These are phyloP conservation scores for Torulaspora gathmanii DNA, from an alignment of 805 yeast species.

Conservation along the genomic window DNA sequence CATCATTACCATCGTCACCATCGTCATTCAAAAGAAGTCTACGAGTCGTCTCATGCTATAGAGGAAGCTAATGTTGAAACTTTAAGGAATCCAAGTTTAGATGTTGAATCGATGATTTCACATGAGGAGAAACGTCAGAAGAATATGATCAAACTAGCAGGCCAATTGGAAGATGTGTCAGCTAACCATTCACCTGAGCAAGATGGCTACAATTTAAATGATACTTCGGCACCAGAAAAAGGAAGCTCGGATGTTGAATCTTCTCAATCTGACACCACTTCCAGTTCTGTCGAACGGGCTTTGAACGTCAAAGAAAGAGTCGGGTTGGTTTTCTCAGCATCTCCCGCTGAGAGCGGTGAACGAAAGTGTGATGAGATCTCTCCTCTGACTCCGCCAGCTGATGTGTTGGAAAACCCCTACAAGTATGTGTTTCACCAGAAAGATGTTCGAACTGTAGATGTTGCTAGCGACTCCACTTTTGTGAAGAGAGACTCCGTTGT, in stretches of 20 bases:
- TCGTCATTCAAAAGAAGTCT: constrained; percentile 4
- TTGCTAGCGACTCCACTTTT: constrained; percentile 11
- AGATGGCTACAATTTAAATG: not conserved
- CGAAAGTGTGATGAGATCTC: constrained; percentile 15
- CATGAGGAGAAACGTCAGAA: constrained; percentile 16
- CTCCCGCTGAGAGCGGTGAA: constrained; percentile 3
- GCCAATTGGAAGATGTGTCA: constrained; percentile 10
- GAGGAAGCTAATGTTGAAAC: constrained; percentile 2
- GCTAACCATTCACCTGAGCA: constrained; percentile 3
- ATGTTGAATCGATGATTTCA: constrained; percentile 6
- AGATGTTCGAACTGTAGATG: constrained; percentile 1
- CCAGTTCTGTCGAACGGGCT: constrained; percentile 21
- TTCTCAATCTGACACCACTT: constrained; percentile 9
- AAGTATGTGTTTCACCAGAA: constrained; percentile 25
- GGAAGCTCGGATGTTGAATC: not conserved
- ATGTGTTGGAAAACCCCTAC: constrained; percentile 18
- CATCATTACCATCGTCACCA: constrained; percentile 6
- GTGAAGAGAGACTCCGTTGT: constrained; percentile 9
- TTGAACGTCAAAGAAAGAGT: constrained; percentile 12
- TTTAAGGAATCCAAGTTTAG: not conserved
- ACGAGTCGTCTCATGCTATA: not conserved
- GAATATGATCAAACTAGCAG: constrained; percentile 13
- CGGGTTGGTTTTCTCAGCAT: constrained; percentile 11
- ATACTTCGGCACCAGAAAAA: not conserved
- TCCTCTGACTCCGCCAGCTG: constrained; percentile 22